Evolutionary conservation across 352 stramenopile genomes (phyloP).

Genomic region (Globisporangium orthogonon): DNA sequence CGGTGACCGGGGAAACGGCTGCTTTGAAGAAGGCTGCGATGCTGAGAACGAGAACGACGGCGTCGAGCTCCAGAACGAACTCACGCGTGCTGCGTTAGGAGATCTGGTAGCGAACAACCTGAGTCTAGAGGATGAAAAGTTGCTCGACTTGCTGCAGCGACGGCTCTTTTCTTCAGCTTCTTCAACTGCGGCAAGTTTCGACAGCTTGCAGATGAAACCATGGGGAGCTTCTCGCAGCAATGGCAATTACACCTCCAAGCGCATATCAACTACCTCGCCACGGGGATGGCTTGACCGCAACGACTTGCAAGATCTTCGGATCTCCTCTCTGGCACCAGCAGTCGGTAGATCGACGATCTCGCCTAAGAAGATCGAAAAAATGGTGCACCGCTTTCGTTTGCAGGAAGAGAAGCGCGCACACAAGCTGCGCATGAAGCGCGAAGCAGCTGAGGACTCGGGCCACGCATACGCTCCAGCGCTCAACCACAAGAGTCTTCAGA

Average conservation of each 20-base stretch:
- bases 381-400: slow-evolving; percentile 31
- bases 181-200: background rate
- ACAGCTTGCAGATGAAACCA: background rate
- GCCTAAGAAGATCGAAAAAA: slow-evolving; percentile 19
- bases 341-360: slow-evolving; percentile 19
- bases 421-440: slow-evolving; percentile 20
- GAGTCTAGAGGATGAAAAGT: slow-evolving; percentile 7
- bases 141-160: slow-evolving; percentile 6
- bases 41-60: slow-evolving; percentile 10
- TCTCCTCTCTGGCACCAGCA: slow-evolving; percentile 10
- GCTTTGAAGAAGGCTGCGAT: too few relatives aligned
- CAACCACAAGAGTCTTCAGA: slow-evolving; percentile 28
- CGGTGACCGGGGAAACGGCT: too few relatives aligned
- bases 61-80: slow-evolving; percentile 9
- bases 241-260: slow-evolving; percentile 6
- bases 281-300: background rate
- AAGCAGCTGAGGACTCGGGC: slow-evolving; percentile 27
- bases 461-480: slow-evolving; percentile 26
- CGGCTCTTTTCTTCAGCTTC: slow-evolving; percentile 13
- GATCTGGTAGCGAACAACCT: background rate
- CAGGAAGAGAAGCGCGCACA: slow-evolving; percentile 30
- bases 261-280: background rate
- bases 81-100: slow-evolving; percentile 9
- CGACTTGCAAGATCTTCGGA: slow-evolving; percentile 3
- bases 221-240: background rate